Evolutionary conservation across 306 rosid genomes (phyloP), one percentile per base, ranked within the genome.

Genomic region (Quercus glauca): DNA sequence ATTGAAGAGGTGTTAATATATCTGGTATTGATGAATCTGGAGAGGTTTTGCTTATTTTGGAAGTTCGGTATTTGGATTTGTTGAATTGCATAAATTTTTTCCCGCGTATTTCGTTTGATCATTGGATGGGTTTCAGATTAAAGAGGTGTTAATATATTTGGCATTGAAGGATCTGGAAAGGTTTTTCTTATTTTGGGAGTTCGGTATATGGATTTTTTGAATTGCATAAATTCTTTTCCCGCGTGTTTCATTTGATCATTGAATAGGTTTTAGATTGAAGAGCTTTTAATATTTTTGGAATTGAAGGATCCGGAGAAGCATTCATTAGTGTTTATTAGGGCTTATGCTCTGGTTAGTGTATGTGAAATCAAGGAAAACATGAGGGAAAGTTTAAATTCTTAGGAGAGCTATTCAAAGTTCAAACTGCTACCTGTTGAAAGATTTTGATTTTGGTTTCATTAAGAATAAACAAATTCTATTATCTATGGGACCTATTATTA

Each of bases 271-370:
- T 63, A 57, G 58, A 70, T 55, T 1, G 43, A 10, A 56, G 31
- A 23, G 52, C 21, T 49, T 45, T 41, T 21, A 33, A 31, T 33
- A 35, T 26, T 33, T 78, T 72, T 65, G 76, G 64, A 76, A 57
- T 82, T 77, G 81, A 79, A 78, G 73, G 57, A 29, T 73, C 29
- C 53, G 70, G 77, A 69, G 73, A 67, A 75, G 71, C 81, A 73
- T 74, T 68, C 7, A 58, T 33, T 59, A 69, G 37, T 26, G 33
- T 56, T 67, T 78, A 73, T 80, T 80, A 76, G 45, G 45, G 45
- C 45, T 23, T 84, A 56, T 73, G 51, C 73, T 73, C 45, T 69
- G 77, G 74, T 76, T 80, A 87, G 58, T 59, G 76, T 53, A 56
- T 70, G 78, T 71, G 56, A 78, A 55, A 76, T 84, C 20, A 60